phyloP scores from a whole-genome alignment of 1,284 basidiomycete genomes.

The Sporisorium exsertum region DNA sequence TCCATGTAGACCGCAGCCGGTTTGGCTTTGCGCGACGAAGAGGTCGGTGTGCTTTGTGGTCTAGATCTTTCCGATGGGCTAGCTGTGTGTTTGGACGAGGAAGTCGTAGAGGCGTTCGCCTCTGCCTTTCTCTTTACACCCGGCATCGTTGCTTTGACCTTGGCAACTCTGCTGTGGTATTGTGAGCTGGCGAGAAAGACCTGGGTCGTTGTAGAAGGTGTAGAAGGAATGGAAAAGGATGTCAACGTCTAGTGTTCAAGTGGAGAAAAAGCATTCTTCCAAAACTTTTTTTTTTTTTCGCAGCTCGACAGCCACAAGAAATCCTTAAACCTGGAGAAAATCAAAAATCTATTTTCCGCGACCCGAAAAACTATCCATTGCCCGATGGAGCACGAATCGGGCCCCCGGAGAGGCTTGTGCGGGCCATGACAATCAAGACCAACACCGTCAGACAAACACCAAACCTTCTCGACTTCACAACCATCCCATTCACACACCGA shows the following conservation, averaged over 20 bases:
- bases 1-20: slow-evolving; percentile 17
- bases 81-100: slow-evolving; percentile 25
- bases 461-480: slow-evolving; percentile 9
- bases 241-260: background rate
- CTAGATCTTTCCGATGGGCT: slow-evolving; percentile 20
- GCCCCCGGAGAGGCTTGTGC: slow-evolving; percentile 10
- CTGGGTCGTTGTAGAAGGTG: slow-evolving; percentile 1
- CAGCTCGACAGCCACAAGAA: slow-evolving; percentile 1
- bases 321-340: slow-evolving; percentile 2
- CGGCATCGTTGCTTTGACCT: slow-evolving; percentile 29
- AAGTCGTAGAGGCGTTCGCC: slow-evolving; percentile 21
- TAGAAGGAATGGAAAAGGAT: background rate
- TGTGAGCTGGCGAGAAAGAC: background rate
- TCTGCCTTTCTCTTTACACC: slow-evolving; percentile 53
- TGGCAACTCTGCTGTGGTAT: background rate
- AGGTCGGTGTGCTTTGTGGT: slow-evolving; percentile 11
- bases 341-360: background rate
- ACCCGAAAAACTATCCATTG: background rate
- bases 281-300: slow-evolving; percentile 20
- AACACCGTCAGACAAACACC: slow-evolving; percentile 12
- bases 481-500: background rate
- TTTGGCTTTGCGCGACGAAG: slow-evolving; percentile 15
- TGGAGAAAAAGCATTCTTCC: slow-evolving; percentile 33
- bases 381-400: slow-evolving; percentile 4
- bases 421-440: slow-evolving; percentile 1